Percentiles rank a stretch among this genome's conserved stretches.
Conservation (phyloP, 1,139 yeast genomes). For the Magnusiomyces suaveolens region DNA sequence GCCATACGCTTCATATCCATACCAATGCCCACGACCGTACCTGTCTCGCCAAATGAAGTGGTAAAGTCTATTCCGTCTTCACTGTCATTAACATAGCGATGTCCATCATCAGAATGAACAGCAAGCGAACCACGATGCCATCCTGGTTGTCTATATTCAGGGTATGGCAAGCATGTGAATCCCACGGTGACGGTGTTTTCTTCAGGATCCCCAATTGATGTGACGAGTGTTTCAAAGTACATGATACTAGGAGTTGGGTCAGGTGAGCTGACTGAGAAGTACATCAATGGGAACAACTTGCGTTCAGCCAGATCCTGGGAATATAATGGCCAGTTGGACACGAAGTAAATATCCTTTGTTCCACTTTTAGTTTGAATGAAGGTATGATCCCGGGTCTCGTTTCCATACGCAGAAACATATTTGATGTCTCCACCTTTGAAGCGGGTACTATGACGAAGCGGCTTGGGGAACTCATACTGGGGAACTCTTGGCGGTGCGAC, state of each 20-base stretch:
- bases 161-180: conserved; percentile 25
- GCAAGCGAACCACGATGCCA: conserved; percentile 29
- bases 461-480: conserved; percentile 13
- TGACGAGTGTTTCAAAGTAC: conserved; percentile 24
- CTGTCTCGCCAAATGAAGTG: conserved; percentile 17
- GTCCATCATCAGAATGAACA: conserved; percentile 28
- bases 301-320: conserved; percentile 5
- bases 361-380: conserved; percentile 16
- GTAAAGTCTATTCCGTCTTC: conserved; percentile 22
- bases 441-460: conserved; percentile 7
- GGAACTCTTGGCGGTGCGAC: conserved; percentile 18
- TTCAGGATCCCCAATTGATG: conserved; percentile 18
- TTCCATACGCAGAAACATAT: conserved; percentile 14
- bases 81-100: conserved; percentile 25
- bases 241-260: conserved; percentile 9
- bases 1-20: conserved; percentile 20
- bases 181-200: conserved; percentile 25
- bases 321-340: conserved; percentile 20
- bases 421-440: conserved; percentile 20
- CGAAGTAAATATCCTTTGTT: conserved; percentile 20
- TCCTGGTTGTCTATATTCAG: conserved; percentile 26
- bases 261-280: background rate
- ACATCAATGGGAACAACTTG: conserved; percentile 10
- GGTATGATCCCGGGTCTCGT: background rate
- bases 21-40: conserved; percentile 26